These are phyloP conservation scores for Cytospora leucostoma DNA, from an alignment of 2,329 filamentous ascomycete genomes.

Conservation along the genomic window DNA sequence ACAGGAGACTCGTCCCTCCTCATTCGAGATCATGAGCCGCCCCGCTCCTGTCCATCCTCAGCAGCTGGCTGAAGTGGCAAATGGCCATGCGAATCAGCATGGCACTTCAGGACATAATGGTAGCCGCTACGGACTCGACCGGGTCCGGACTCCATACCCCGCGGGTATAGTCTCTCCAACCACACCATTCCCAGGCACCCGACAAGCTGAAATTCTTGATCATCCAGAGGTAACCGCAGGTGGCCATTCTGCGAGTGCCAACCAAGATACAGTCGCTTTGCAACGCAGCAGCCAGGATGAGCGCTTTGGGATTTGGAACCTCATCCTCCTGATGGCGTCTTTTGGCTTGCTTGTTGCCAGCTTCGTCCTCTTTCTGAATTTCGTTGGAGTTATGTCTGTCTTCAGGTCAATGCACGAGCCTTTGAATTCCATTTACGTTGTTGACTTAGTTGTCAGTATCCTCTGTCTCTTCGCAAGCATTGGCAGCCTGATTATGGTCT, in stretches of 20 bases:
- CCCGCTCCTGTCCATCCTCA: not conserved
- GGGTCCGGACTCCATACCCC: not conserved
- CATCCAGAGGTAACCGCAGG: not conserved
- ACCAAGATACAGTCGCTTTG: not conserved
- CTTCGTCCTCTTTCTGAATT: not conserved
- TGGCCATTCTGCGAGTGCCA: not conserved
- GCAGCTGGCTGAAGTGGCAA: not conserved
- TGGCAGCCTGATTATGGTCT: not conserved
- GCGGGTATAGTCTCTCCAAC: not conserved
- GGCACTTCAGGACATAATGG: not conserved
- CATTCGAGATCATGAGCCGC: slow-evolving; percentile 18
- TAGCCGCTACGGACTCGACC: not conserved
- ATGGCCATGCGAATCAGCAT: not conserved
- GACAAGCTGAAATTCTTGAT: not conserved
- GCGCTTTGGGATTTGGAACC: not conserved
- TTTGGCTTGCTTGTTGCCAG: not conserved
- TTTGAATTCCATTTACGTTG: not conserved
- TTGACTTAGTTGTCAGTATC: not conserved
- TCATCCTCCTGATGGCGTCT: not conserved
- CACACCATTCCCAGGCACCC: not conserved
- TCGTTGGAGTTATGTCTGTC: not conserved
- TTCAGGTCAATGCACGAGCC: not conserved
- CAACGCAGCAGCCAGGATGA: not conserved
- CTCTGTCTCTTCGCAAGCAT: not conserved
- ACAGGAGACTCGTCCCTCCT: not conserved